Evolutionary conservation across 805 yeast species (phyloP), one percentile per base, ranked within the genome.

Genomic region (Yarrowia sp.): DNA sequence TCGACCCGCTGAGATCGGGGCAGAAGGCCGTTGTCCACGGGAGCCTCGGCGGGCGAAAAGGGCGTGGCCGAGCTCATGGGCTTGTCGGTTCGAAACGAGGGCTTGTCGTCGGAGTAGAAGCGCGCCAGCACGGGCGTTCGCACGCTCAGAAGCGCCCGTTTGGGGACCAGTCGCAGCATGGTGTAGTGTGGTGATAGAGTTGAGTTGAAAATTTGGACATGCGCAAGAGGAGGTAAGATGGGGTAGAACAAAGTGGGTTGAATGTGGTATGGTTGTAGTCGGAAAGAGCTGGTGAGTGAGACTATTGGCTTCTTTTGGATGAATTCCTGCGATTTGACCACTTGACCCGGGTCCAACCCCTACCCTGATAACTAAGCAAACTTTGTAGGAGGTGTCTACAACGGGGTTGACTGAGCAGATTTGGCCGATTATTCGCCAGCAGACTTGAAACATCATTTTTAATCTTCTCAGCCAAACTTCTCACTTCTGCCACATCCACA

Each of bases 81-180:
- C 32, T 35, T 13, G 18, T 14, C 22, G 18, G 24, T 33, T 51
- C 58, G 58, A 42, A 51, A 51, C 10, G 55, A 47, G 13, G 13
- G 31, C 58, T 51, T 51, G 22, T 19, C 33, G 21, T 51, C 58
- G 42, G 58, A 51, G 21, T 35, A 13, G 24, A 51, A 5, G 6
- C 51, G n/a, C n/a, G n/a, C n/a, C n/a, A n/a, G n/a, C n/a, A n/a
- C n/a, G n/a, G n/a, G n/a, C n/a, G n/a, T n/a, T n/a, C n/a, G n/a
- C 10, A 22, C 31, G 29, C 46, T 19, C 41, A 8, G 41, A 21
- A 47, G 38, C 16, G 31, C 56, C 56, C 56, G 32, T 47, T 31
- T 25, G 42, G 33, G 42, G 16, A 42, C 58, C 58, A 51, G 58
- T 51, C 58, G 8, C 42, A 51, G 58, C 58, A 51, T 51, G 38